These are phyloP conservation scores for Kodamaea restingae DNA, from an alignment of 805 yeast genomes.

Conservation along the genomic window DNA sequence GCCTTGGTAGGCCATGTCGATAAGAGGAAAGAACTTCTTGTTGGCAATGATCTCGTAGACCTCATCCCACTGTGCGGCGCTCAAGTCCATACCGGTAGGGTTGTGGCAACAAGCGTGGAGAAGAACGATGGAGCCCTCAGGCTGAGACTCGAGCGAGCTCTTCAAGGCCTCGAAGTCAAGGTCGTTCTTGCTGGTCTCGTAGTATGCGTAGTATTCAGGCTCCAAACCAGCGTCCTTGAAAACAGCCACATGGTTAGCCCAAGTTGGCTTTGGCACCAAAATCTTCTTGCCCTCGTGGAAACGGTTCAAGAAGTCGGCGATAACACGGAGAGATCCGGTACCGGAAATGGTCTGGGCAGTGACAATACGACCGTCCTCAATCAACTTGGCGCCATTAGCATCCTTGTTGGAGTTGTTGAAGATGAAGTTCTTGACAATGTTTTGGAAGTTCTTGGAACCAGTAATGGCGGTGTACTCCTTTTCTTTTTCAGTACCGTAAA, in stretches of 20 bases:
- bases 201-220: slow-evolving; percentile 65
- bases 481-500: slow-evolving; percentile 50
- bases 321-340: slow-evolving; percentile 87
- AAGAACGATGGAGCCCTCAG: slow-evolving; percentile 60
- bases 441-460: slow-evolving; percentile 68
- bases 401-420: slow-evolving; percentile 58
- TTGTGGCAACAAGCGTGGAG: slow-evolving; percentile 96
- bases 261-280: slow-evolving; percentile 81
- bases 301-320: slow-evolving; percentile 68
- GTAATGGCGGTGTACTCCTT: slow-evolving; percentile 86
- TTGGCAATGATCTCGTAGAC: slow-evolving; percentile 60
- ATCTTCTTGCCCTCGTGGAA: slow-evolving; percentile 56
- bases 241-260: slow-evolving; percentile 90
- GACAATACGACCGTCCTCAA: slow-evolving; percentile 62
- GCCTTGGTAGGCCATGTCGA: slow-evolving; percentile 96
- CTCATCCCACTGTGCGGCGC: slow-evolving; percentile 72
- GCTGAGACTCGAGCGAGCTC: slow-evolving; percentile 51
- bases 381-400: slow-evolving; percentile 49
- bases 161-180: slow-evolving; percentile 65
- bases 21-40: slow-evolving; percentile 67
- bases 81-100: slow-evolving; percentile 94
- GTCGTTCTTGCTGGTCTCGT: slow-evolving; percentile 55
- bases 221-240: slow-evolving; percentile 69
- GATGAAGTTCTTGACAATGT: slow-evolving; percentile 63
- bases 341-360: slow-evolving; percentile 91